Base-by-base conservation (phyloP, 768 basidiomycete genomes). In the Xerocomellus dryophilus region DNA sequence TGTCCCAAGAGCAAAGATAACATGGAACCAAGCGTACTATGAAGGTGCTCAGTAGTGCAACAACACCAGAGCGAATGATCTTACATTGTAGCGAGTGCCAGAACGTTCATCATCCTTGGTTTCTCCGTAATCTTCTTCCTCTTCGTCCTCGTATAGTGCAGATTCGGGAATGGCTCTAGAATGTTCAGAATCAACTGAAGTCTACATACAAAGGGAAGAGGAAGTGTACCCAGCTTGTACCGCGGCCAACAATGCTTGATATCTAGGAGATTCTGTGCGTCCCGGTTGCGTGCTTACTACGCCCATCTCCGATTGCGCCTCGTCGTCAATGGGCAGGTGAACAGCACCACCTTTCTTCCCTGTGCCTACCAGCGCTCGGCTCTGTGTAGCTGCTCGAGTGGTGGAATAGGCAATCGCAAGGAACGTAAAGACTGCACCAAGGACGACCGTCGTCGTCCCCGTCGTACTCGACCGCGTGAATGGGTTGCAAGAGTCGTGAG, bases 341-440 rank as follows among this genome's bases (percentile, higher is more conserved):
- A 98, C 80, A 12, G 81, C 75, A 12, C 83, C 83, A 56, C 74
- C 78, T 53, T 77, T 81, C 73, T 82, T 88, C 29, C 78, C 78
- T 54, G 77, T 84, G 3, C 94, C 95, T 0, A 89, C 87, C 21
- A 99, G 74, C 7, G 93, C 96, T 54, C 90, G 84, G 63, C 90
- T 92, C 72, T 96, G 93, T 1, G 97, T 99, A 10, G 97, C 97
- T 6, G 97, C 97, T 47, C 96, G 81, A 23, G 87, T 90, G 0
- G 97, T 98, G 27, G 95, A 98, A 67, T 98, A 99, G 7, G 97
- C 96, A 61, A 99, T 97, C 5, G 97, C 95, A 43, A 98, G 73
- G 83, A 99, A 99, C 0, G 97, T 99, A 72, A 99, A 97, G 11
- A 93, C 70, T 8, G 92, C 97, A 29, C 97, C 97, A 41, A 98